These are phyloP conservation scores for Phytophthora citricola DNA, from an alignment of 352 stramenopile genomes.

Conservation along the genomic window DNA sequence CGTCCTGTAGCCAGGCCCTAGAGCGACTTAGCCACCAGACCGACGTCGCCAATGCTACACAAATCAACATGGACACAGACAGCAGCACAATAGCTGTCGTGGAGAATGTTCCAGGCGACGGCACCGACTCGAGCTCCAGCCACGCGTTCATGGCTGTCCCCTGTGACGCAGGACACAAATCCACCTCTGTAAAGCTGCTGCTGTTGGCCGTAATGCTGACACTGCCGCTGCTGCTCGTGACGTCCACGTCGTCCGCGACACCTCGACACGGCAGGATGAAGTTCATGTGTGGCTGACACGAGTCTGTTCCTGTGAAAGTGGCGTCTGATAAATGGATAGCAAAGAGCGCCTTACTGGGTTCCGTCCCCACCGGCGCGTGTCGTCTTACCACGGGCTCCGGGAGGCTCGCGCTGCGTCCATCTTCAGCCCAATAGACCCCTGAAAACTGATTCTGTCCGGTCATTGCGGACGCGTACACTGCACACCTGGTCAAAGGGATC, in stretches of 20 bases:
- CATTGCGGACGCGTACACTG: constrained; percentile 49
- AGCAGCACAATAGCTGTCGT: constrained; percentile 61
- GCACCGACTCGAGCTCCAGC: constrained; percentile 51
- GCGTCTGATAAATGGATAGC: constrained; percentile 61
- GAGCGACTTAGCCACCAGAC: constrained; percentile 68
- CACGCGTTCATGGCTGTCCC: constrained; percentile 64
- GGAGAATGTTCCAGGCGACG: constrained; percentile 54
- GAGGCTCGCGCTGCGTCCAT: constrained; percentile 57
- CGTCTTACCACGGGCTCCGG: constrained; percentile 59
- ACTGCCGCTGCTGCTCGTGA: constrained; percentile 25
- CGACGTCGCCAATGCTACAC: constrained; percentile 38
- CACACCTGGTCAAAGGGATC: constrained; percentile 46
- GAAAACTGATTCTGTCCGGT: constrained; percentile 26
- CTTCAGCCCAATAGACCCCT: constrained; percentile 69
- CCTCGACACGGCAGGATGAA: constrained; percentile 77
- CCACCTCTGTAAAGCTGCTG: constrained; percentile 42
- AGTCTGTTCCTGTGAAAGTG: constrained; percentile 50
- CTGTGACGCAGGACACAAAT: constrained; percentile 45
- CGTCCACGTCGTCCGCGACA: constrained; percentile 33
- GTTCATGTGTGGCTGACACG: constrained; percentile 56
- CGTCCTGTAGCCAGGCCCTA: constrained; percentile 45
- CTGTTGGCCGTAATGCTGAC: constrained; percentile 19
- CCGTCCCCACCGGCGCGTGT: constrained; percentile 39
- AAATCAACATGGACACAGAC: constrained; percentile 43
- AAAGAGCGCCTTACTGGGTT: constrained; percentile 47